Evolutionary conservation across 2,329 filamentous ascomycete species (phyloP).

Genomic region (Fusarium albidum): DNA sequence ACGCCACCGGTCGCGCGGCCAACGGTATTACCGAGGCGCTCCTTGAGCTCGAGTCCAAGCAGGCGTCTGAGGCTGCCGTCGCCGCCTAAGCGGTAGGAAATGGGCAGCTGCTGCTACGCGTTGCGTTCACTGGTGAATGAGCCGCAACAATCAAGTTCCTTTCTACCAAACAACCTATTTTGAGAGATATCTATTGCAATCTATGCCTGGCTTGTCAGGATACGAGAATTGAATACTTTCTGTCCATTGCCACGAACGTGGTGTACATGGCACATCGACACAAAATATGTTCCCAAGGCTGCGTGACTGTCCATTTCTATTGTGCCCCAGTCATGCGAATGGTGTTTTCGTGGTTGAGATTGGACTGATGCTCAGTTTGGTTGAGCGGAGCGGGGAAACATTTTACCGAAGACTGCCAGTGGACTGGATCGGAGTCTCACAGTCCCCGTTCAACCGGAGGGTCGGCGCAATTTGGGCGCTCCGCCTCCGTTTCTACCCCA

Average conservation of each 20-base stretch:
- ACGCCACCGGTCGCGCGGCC: constrained; percentile 50
- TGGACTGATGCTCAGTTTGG: no score
- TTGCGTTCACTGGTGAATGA: constrained; percentile 12
- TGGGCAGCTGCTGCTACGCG: background rate
- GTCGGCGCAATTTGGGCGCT: constrained; percentile 40
- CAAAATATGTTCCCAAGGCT: background rate
- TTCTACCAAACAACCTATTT: constrained; percentile 33
- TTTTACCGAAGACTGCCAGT: background rate
- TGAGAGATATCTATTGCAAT: constrained; percentile 30
- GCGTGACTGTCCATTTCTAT: background rate
- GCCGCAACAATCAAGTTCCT: constrained; percentile 26
- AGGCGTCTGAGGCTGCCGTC: constrained; percentile 40
- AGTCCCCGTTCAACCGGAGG: constrained; percentile 35
- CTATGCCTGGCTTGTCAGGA: constrained; percentile 19
- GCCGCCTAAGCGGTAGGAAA: constrained; percentile 34
- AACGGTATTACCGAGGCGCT: constrained; percentile 64
- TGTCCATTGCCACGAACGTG: constrained; percentile 12
- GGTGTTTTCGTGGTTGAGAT: background rate
- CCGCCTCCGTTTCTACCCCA: constrained; percentile 37
- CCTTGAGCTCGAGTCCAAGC: constrained; percentile 61
- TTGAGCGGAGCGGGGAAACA: background rate
- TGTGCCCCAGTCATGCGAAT: background rate
- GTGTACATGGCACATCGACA: constrained; percentile 12
- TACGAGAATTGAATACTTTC: constrained; percentile 35
- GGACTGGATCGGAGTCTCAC: background rate